phyloP scores from a whole-genome alignment of 2,329 filamentous ascomycete species.

The Catunica adiposa region DNA sequence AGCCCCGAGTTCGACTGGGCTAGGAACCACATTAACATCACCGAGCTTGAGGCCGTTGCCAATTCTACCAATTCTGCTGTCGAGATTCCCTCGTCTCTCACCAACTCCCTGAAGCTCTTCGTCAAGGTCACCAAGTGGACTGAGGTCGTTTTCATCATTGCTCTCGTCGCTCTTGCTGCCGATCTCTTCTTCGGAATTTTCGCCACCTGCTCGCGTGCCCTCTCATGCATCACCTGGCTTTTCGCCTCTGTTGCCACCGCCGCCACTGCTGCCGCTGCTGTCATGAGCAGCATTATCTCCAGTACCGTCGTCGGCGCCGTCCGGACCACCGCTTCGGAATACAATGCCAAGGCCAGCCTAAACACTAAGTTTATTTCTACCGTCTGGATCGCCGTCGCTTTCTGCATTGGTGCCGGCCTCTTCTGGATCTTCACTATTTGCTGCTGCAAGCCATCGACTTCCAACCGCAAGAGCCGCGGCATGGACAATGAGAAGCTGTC shows the following conservation, averaged over 20 bases:
- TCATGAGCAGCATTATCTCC: conserved; percentile 60
- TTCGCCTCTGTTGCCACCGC: conserved; percentile 44
- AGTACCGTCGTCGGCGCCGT: conserved; percentile 52
- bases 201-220: conserved; percentile 64
- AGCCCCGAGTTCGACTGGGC: conserved; percentile 61
- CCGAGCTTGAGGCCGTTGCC: conserved; percentile 38
- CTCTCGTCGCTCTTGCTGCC: conserved; percentile 49
- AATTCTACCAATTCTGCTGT: conserved; percentile 35
- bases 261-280: conserved; percentile 44
- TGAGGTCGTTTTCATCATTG: conserved; percentile 62
- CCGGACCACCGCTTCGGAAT: conserved; percentile 48
- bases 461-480: conserved; percentile 30
- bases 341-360: conserved; percentile 51
- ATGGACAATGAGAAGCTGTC: conserved; percentile 23
- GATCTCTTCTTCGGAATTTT: conserved; percentile 68
- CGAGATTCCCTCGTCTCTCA: conserved; percentile 50
- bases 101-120: conserved; percentile 55
- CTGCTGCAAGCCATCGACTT: conserved; percentile 52
- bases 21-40: conserved; percentile 51
- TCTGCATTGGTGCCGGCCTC: conserved; percentile 56
- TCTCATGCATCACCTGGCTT: conserved; percentile 69
- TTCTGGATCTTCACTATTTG: conserved; percentile 90
- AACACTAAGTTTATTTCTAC: conserved; percentile 53
- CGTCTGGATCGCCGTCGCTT: conserved; percentile 66
- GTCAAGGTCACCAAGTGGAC: conserved; percentile 63